A percentile compares a stretch with the other conserved stretches of the same genome.
phyloP scores from a whole-genome alignment of 108 stramenopile genomes.

The Stephanodiscus minutulus region DNA sequence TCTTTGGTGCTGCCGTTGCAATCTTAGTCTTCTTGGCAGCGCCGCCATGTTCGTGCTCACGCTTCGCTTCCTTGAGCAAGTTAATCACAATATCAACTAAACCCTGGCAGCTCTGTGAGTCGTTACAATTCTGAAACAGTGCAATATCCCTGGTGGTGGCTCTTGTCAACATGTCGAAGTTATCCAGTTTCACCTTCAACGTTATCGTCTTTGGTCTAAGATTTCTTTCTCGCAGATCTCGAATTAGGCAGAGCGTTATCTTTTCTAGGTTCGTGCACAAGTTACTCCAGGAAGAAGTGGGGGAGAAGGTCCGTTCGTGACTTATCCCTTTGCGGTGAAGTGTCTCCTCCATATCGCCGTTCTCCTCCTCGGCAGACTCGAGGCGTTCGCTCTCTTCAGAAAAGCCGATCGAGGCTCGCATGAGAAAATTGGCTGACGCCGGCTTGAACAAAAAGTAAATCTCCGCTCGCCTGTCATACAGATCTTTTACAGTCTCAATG shows the following conservation, averaged over 20 bases:
- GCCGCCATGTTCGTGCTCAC: conserved; percentile 1
- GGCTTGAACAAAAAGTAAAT: conserved; percentile 68
- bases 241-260: conserved; percentile 60
- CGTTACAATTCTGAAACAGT: conserved; percentile 27
- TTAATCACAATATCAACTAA: conserved; percentile 48
- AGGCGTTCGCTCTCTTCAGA: conserved; percentile 22
- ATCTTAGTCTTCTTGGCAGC: conserved; percentile 7
- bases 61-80: conserved; percentile 56
- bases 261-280: conserved; percentile 66
- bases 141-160: conserved; percentile 34
- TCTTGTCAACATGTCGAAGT: conserved; percentile 66
- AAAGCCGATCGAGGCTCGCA: conserved; percentile 75
- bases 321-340: conserved; percentile 83
- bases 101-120: conserved; percentile 46
- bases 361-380: conserved; percentile 18
- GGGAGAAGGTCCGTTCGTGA: conserved; percentile 89
- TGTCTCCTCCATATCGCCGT: conserved; percentile 19
- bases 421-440: conserved; percentile 68
- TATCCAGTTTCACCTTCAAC: conserved; percentile 82
- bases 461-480: conserved; percentile 74
- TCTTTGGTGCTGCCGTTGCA: conserved; percentile 7
- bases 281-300: conserved; percentile 56
- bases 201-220: conserved; percentile 74
- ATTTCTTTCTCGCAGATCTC: conserved; percentile 64
- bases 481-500: conserved; percentile 79